These are phyloP conservation scores for Sordariomycetes sp. DNA, from an alignment of 2,329 filamentous ascomycete genomes.

Conservation along the genomic window DNA sequence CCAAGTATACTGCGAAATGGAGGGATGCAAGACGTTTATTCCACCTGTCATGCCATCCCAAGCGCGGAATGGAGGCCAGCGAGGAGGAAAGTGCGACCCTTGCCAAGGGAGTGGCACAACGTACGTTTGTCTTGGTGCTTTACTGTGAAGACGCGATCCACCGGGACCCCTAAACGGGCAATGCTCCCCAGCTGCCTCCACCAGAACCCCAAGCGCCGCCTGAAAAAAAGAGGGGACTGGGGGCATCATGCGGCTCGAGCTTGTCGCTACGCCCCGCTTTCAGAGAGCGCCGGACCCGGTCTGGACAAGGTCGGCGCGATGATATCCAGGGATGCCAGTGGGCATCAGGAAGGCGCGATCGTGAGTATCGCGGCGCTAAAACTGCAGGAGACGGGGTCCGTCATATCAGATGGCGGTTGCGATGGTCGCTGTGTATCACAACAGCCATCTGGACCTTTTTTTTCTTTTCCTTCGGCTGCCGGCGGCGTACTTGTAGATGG, in stretches of 20 bases:
- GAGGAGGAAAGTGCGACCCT: neutral
- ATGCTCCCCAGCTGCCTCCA: neutral
- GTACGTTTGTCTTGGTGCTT: neutral
- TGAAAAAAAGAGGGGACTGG: neutral
- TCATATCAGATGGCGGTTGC: neutral
- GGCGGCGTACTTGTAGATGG: neutral
- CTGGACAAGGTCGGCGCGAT: neutral
- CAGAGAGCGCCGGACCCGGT: neutral
- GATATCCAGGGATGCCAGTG: neutral
- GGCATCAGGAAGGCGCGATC: neutral
- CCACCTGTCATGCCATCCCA: neutral
- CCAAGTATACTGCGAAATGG: neutral
- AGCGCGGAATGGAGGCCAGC: neutral
- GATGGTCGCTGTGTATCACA: neutral
- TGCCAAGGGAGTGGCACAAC: neutral
- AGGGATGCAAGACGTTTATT: neutral
- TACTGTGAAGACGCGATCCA: neutral
- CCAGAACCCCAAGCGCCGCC: neutral
- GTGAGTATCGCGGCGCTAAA: neutral
- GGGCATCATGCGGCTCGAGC: neutral
- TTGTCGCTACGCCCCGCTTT: neutral
- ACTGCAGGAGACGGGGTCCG: neutral
- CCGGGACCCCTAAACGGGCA: neutral
- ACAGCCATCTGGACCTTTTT: neutral
- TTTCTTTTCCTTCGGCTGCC: neutral